Conservation (phyloP, 169 alveolate species). For the Cyclospora cayetanensis region DNA sequence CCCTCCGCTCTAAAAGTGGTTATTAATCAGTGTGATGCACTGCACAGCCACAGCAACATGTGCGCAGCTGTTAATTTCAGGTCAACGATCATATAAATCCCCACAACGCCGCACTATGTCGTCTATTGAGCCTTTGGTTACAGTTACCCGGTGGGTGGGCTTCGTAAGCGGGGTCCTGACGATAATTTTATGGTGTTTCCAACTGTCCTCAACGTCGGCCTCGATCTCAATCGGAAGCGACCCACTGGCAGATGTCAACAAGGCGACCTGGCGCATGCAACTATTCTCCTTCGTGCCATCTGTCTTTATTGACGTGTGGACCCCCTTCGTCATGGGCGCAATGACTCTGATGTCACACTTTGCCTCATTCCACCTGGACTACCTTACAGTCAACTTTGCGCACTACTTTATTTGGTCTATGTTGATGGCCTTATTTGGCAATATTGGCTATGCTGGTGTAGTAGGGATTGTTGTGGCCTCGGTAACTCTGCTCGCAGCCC, state of each 20-base stretch:
- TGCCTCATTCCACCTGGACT: conserved; percentile 62
- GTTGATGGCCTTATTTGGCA: conserved; percentile 69
- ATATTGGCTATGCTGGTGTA: conserved; percentile 71
- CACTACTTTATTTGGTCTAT: conserved; percentile 69
- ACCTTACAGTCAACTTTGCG: conserved; percentile 42
- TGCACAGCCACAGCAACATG: too few species aligned
- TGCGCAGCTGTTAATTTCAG: conserved; percentile 47
- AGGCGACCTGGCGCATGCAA: conserved; percentile 64
- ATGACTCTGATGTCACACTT: conserved; percentile 70
- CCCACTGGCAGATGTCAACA: conserved; percentile 67
- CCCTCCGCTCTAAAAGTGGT: too few species aligned
- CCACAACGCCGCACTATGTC: neutral
- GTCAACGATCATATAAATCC: neutral
- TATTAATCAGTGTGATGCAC: too few species aligned
- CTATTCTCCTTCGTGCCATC: conserved; percentile 69
- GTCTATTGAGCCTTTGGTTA: conserved; percentile 54
- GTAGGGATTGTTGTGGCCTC: conserved; percentile 67
- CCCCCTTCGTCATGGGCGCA: conserved; percentile 75
- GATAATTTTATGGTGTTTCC: conserved; percentile 57
- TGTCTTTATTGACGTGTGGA: conserved; percentile 68
- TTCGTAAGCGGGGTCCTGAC: conserved; percentile 62
- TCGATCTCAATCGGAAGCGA: conserved; percentile 58
- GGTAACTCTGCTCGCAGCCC: conserved; percentile 64
- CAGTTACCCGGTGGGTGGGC: conserved; percentile 68
- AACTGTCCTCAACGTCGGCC: conserved; percentile 53